These are phyloP conservation scores for Fonsecaea pugnacius DNA, from an alignment of 2,329 filamentous ascomycete genomes.

Conservation along the genomic window DNA sequence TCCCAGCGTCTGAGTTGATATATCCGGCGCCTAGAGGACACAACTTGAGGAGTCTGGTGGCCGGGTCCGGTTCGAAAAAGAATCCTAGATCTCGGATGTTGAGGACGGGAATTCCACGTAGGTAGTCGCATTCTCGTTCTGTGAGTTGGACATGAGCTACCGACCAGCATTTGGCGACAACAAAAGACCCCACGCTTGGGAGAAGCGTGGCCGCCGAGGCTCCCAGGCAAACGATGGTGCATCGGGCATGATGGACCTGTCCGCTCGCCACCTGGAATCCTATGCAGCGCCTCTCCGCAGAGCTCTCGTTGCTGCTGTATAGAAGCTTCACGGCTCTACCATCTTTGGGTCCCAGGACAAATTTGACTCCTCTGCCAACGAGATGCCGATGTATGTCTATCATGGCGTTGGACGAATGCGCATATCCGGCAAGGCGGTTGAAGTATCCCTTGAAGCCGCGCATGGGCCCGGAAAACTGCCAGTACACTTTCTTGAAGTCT, in stretches of 20 bases:
- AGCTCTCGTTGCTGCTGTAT: constrained; percentile 49
- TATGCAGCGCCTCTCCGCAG: constrained; percentile 42
- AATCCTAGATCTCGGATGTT: constrained; percentile 67
- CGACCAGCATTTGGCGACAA: constrained; percentile 63
- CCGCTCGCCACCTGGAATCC: constrained; percentile 48
- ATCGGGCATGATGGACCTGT: constrained; percentile 26
- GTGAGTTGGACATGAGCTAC: constrained; percentile 65
- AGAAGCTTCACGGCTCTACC: constrained; percentile 47
- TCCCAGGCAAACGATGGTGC: constrained; percentile 59
- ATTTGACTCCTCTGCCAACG: constrained; percentile 52
- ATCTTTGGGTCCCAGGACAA: constrained; percentile 49
- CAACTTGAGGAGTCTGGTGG: constrained; percentile 63
- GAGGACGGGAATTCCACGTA: constrained; percentile 64
- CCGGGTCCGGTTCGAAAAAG: constrained; percentile 67
- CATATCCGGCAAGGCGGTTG: constrained; percentile 61
- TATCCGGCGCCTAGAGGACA: constrained; percentile 64
- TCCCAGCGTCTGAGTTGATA: constrained; percentile 54
- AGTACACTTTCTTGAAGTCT: constrained; percentile 49
- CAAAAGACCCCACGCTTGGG: constrained; percentile 55
- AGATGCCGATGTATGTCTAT: constrained; percentile 59
- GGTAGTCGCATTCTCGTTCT: constrained; percentile 56
- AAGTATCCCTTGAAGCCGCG: constrained; percentile 63
- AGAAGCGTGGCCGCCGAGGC: constrained; percentile 55
- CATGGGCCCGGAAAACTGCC: constrained; percentile 57
- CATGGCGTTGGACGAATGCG: constrained; percentile 58